These are phyloP conservation scores for Cochlearia excelsa DNA, from an alignment of 345 rosid species.

Conservation along the genomic window DNA sequence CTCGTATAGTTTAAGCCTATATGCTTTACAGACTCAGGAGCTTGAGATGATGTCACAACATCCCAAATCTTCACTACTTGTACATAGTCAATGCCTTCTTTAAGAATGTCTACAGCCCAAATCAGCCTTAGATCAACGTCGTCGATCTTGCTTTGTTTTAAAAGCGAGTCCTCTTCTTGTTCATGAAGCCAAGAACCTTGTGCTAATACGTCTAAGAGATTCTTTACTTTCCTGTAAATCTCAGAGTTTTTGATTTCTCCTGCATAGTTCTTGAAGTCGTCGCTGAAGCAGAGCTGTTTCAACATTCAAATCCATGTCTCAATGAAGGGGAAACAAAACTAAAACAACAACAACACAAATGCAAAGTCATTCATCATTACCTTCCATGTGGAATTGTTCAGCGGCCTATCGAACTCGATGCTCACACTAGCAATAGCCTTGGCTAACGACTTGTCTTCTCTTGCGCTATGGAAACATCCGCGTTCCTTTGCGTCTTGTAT, in stretches of 20 bases:
- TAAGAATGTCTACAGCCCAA: slow-evolving; percentile 39
- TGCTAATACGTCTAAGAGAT: no score
- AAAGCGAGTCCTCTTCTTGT: slow-evolving; percentile 36
- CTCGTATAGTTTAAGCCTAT: slow-evolving; percentile 4
- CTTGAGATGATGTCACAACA: slow-evolving; percentile 26
- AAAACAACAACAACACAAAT: neutral
- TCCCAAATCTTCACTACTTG: slow-evolving; percentile 46
- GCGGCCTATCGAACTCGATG: slow-evolving; percentile 30
- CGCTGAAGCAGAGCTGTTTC: slow-evolving; percentile 32
- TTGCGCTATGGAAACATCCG: slow-evolving; percentile 39
- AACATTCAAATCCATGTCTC: no score
- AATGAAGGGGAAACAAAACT: neutral
- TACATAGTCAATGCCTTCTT: slow-evolving; percentile 22
- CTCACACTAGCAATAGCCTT: slow-evolving; percentile 25
- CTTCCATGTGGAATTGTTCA: slow-evolving; percentile 37
- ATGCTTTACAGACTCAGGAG: slow-evolving; percentile 16
- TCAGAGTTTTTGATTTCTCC: slow-evolving; percentile 20
- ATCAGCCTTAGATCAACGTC: slow-evolving; percentile 25
- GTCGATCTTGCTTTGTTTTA: slow-evolving; percentile 12
- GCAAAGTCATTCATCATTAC: slow-evolving; percentile 1
- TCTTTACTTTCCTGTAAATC: slow-evolving; percentile 19
- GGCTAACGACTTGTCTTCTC: slow-evolving; percentile 36
- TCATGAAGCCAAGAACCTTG: neutral
- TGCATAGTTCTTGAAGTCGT: slow-evolving; percentile 33
- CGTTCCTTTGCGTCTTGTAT: slow-evolving; percentile 39